A percentile compares a stretch with the other conserved stretches of the same genome.
phyloP scores from a whole-genome alignment of 2,329 filamentous ascomycete genomes.

The Colletotrichum nymphaeae region DNA sequence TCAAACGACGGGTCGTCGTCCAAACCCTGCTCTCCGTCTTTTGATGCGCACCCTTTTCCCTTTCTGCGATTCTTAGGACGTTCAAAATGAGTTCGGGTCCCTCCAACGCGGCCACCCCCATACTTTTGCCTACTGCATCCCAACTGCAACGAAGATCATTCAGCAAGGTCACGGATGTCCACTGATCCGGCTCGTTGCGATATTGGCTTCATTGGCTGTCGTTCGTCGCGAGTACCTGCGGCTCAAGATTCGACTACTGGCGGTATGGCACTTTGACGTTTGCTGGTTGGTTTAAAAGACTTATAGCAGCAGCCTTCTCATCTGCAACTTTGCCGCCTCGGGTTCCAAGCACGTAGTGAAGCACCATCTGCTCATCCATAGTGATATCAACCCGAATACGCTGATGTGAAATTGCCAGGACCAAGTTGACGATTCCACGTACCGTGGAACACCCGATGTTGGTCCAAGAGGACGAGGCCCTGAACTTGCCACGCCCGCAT shows the following conservation, averaged over 20 bases:
- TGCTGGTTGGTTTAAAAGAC: neutral
- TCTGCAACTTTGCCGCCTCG: neutral
- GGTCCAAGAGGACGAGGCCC: neutral
- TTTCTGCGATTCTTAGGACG: neutral
- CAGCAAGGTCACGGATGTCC: neutral
- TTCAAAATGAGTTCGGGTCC: neutral
- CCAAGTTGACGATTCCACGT: neutral
- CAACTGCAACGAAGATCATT: slow-evolving; percentile 4
- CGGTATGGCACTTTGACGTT: neutral
- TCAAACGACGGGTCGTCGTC: slow-evolving; percentile 3
- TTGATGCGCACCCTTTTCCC: neutral
- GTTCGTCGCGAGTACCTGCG: neutral
- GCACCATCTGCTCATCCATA: neutral
- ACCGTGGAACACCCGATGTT: neutral
- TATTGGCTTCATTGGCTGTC: slow-evolving; percentile 8
- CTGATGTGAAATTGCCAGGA: neutral
- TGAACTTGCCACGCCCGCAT: neutral
- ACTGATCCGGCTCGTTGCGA: slow-evolving; percentile 14
- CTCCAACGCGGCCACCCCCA: neutral
- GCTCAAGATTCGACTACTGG: neutral
- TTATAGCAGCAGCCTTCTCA: neutral
- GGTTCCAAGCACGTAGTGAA: neutral
- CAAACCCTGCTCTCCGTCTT: neutral
- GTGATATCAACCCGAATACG: neutral
- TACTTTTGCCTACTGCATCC: neutral